phyloP scores from a whole-genome alignment of 805 yeast genomes.

The Brettanomyces custersianus region DNA sequence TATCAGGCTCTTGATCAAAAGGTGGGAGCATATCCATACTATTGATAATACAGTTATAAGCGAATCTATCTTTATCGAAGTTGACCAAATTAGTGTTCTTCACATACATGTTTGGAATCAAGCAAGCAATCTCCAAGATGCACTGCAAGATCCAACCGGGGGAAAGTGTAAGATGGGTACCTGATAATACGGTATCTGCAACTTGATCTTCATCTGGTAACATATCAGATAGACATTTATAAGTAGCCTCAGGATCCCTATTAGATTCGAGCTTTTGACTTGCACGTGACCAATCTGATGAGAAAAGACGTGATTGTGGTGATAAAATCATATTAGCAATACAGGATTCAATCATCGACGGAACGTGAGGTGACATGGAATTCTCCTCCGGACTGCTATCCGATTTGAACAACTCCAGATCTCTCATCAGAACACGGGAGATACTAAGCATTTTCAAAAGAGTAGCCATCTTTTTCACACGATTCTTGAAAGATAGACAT shows the following conservation, averaged over 20 bases:
- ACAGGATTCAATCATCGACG: conserved; percentile 80
- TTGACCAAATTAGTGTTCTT: conserved; percentile 60
- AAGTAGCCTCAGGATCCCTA: neutral
- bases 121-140: conserved; percentile 63
- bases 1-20: conserved; percentile 14
- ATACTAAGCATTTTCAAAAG: conserved; percentile 58
- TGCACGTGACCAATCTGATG: conserved; percentile 62
- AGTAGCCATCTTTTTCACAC: conserved; percentile 63
- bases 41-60: conserved; percentile 51
- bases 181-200: conserved; percentile 16
- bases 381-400: conserved; percentile 3
- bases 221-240: conserved; percentile 23
- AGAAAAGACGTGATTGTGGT: conserved; percentile 70
- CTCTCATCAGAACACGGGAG: conserved; percentile 57
- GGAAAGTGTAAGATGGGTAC: conserved; percentile 56
- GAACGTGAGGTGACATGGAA: conserved; percentile 47
- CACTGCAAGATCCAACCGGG: conserved; percentile 88
- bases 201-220: conserved; percentile 19
- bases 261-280: conserved; percentile 21
- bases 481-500: conserved; percentile 43
- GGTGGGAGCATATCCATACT: conserved; percentile 36
- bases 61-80: conserved; percentile 75
- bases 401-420: conserved; percentile 35
- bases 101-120: conserved; percentile 69
- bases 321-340: conserved; percentile 63